These are phyloP conservation scores for Emergomyces orientalis DNA, from an alignment of 2,329 filamentous ascomycete genomes.

Conservation along the genomic window DNA sequence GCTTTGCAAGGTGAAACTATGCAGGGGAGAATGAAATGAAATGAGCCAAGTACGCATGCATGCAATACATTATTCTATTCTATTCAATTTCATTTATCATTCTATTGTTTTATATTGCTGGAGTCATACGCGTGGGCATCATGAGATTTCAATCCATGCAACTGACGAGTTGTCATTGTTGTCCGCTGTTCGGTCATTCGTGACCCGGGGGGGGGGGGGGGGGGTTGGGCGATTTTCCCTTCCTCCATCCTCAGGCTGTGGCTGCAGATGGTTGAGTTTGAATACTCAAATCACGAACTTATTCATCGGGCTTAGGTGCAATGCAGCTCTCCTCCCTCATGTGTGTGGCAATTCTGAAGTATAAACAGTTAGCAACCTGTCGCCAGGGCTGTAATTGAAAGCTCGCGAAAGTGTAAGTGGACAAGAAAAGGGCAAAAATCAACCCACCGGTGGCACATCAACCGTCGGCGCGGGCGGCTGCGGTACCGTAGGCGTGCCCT, in stretches of 20 bases:
- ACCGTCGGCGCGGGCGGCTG: slow-evolving; percentile 10
- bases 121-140: background rate
- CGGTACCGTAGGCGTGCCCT: background rate
- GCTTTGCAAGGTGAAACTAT: background rate
- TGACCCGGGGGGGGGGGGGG: too few species aligned
- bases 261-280: background rate
- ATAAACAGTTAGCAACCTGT: slow-evolving; percentile 17
- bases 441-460: background rate
- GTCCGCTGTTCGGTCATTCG: too few species aligned
- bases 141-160: background rate
- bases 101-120: too few species aligned
- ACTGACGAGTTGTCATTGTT: too few species aligned
- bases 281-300: background rate
- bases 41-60: background rate
- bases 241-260: too few species aligned
- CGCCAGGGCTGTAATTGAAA: slow-evolving; percentile 15
- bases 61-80: background rate
- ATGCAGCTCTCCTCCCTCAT: slow-evolving; percentile 33
- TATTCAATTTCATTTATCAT: background rate
- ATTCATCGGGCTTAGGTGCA: slow-evolving; percentile 23
- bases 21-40: background rate
- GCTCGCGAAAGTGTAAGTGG: slow-evolving; percentile 9
- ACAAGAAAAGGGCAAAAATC: background rate
- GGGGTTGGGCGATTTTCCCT: too few species aligned
- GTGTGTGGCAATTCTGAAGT: slow-evolving; percentile 36